Conservation (phyloP, 2,329 filamentous ascomycete species). For the Epichloe sibirici region DNA sequence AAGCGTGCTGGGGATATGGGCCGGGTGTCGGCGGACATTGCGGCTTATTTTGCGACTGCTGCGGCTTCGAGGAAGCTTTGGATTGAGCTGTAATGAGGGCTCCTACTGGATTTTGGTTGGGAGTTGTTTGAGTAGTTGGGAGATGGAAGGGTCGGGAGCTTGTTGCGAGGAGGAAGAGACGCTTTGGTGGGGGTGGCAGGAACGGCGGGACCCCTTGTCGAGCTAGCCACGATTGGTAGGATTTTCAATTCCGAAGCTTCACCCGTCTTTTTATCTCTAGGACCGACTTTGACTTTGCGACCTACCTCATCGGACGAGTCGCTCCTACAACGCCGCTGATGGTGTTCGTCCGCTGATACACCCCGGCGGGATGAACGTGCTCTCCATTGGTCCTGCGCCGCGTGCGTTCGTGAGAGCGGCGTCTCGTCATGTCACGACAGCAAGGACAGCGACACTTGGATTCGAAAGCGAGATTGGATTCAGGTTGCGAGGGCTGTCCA, state of each 20-base stretch:
- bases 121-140: not conserved
- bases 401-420: slow-evolving; percentile 18
- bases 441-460: not conserved
- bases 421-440: slow-evolving; percentile 11
- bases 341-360: not conserved
- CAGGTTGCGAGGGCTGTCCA: slow-evolving; percentile 8
- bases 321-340: not conserved
- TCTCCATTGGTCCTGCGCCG: slow-evolving; percentile 14
- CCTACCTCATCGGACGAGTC: not conserved
- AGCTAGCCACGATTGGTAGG: not conserved
- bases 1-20: slow-evolving; percentile 54
- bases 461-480: not conserved
- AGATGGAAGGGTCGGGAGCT: no score
- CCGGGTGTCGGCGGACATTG: slow-evolving; percentile 49
- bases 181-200: no score
- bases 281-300: not conserved
- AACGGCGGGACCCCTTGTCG: not conserved
- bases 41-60: not conserved
- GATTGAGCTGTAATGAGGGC: no score
- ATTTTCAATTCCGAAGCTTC: not conserved
- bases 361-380: slow-evolving; percentile 8
- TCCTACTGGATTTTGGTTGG: no score
- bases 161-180: no score
- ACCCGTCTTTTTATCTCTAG: not conserved
- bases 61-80: no score